Percentiles rank a stretch among this genome's conserved stretches.
Evolutionary conservation across 129 eudicot species (phyloP).

Genomic region (Flaveria trinervia): DNA sequence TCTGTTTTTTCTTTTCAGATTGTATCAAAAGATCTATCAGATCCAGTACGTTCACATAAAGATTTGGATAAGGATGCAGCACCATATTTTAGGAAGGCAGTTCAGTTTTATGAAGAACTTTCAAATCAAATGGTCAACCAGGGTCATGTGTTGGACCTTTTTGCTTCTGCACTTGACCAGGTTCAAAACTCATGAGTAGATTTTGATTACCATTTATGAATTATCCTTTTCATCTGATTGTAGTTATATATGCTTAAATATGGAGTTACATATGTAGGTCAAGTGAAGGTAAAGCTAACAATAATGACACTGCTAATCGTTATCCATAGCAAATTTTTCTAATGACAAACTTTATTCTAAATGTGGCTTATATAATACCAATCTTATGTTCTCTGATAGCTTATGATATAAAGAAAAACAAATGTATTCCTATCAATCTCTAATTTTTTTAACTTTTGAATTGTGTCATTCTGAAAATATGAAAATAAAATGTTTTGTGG

Average conservation of each 20-base stretch:
- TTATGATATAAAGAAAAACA: slow-evolving; percentile 6
- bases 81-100: slow-evolving; percentile 90
- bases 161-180: slow-evolving; percentile 99
- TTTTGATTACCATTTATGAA: not conserved
- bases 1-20: slow-evolving; percentile 48
- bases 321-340: not conserved
- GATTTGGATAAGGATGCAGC: slow-evolving; percentile 98
- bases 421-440: not conserved
- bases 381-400: not conserved
- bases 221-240: slow-evolving; percentile 9
- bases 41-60: slow-evolving; percentile 96
- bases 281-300: not conserved
- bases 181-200: slow-evolving; percentile 36
- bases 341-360: not conserved
- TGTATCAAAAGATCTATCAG: slow-evolving; percentile 89
- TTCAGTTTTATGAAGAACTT: slow-evolving; percentile 74
- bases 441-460: not conserved
- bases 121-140: slow-evolving; percentile 88
- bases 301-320: slow-evolving; percentile 7
- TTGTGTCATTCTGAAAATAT: not conserved
- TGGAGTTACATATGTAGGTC: not conserved
- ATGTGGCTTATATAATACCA: not conserved
- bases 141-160: slow-evolving; percentile 96
- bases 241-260: not conserved
- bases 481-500: not conserved